These are phyloP conservation scores for Nasturtium officinale DNA, from an alignment of 345 rosid genomes.

Conservation along the genomic window DNA sequence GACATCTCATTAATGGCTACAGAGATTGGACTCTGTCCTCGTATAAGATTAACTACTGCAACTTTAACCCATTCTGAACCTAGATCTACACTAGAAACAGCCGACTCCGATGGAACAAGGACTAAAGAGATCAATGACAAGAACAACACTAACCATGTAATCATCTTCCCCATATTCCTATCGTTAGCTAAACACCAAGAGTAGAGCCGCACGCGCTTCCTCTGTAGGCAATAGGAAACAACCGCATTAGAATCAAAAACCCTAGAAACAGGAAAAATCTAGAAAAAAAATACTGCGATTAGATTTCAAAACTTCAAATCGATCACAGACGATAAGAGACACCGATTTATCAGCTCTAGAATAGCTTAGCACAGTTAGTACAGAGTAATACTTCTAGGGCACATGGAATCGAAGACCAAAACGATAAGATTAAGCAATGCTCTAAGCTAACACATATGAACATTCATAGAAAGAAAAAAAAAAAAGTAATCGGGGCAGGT, in stretches of 20 bases:
- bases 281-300: background rate
- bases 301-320: slow-evolving; percentile 22
- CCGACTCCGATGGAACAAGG: slow-evolving; percentile 58
- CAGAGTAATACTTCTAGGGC: background rate
- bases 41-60: slow-evolving; percentile 84
- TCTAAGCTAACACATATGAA: slow-evolving; percentile 15
- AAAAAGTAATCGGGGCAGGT: slow-evolving; percentile 3
- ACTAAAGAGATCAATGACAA: slow-evolving; percentile 44
- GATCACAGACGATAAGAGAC: slow-evolving; percentile 19
- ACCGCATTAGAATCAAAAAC: slow-evolving; percentile 18
- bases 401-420: slow-evolving; percentile 5
- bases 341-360: slow-evolving; percentile 27
- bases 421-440: slow-evolving; percentile 18
- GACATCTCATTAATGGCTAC: slow-evolving; percentile 99
- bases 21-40: slow-evolving; percentile 87
- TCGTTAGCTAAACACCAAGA: slow-evolving; percentile 25
- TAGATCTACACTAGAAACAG: slow-evolving; percentile 92
- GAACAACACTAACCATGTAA: slow-evolving; percentile 43
- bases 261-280: slow-evolving; percentile 12
- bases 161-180: slow-evolving; percentile 46
- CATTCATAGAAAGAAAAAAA: background rate
- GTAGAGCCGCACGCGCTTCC: background rate
- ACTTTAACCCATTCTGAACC: slow-evolving; percentile 96
- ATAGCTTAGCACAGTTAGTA: background rate
- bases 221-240: slow-evolving; percentile 17